phyloP scores from a whole-genome alignment of 1,139 yeast species.

The Lodderomyces elongisporus region DNA sequence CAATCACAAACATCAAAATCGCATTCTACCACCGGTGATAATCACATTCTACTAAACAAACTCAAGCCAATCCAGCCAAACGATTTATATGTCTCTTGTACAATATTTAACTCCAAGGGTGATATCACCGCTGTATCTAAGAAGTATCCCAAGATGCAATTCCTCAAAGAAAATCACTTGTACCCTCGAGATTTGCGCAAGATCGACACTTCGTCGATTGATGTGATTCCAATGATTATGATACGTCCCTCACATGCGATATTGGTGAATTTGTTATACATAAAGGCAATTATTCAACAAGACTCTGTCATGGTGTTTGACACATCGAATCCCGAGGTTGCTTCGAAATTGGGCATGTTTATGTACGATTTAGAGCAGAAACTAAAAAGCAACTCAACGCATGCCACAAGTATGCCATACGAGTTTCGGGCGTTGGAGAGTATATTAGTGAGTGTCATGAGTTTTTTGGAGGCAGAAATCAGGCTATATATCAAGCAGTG shows the following conservation, averaged over 20 bases:
- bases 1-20: conserved; percentile 1
- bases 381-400: conserved; percentile 42
- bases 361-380: conserved; percentile 85
- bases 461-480: conserved; percentile 81
- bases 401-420: conserved; percentile 37
- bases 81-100: conserved; percentile 57
- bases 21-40: conserved; percentile 6
- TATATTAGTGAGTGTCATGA: conserved; percentile 76
- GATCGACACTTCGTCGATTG: conserved; percentile 83
- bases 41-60: conserved; percentile 18
- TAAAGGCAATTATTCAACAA: conserved; percentile 78
- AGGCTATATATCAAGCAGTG: conserved; percentile 68
- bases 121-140: conserved; percentile 69
- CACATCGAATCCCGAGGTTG: conserved; percentile 49
- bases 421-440: conserved; percentile 91
- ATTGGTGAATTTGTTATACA: conserved; percentile 74
- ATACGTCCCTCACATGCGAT: conserved; percentile 71
- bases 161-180: conserved; percentile 68
- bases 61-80: conserved; percentile 57
- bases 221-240: conserved; percentile 83
- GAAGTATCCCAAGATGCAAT: conserved; percentile 70
- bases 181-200: conserved; percentile 81
- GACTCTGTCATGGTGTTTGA: conserved; percentile 84
- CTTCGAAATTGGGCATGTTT: conserved; percentile 67
- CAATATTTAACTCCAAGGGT: conserved; percentile 72